These are phyloP conservation scores for Moniliophthora roreri DNA, from an alignment of 1,284 basidiomycete genomes.

Conservation along the genomic window DNA sequence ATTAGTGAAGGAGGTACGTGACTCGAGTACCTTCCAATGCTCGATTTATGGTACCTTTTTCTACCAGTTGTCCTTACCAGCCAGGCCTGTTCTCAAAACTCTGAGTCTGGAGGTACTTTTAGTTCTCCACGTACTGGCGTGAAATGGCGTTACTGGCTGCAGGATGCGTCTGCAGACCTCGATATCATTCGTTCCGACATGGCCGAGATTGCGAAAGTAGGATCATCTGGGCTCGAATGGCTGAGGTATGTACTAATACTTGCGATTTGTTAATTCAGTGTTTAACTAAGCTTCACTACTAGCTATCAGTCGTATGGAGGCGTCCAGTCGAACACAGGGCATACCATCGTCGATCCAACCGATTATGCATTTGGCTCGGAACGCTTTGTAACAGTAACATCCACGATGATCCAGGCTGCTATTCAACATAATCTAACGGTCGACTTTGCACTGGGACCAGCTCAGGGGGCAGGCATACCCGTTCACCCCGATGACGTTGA, in stretches of 20 bases:
- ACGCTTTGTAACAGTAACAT: constrained; percentile 14
- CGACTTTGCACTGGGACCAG: constrained; percentile 17
- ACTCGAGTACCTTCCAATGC: no score
- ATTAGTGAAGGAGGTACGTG: no score
- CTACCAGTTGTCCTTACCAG: no score
- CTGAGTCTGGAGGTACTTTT: no score
- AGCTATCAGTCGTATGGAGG: constrained; percentile 14
- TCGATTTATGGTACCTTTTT: no score
- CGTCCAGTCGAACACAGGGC: constrained; percentile 2
- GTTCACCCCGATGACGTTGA: constrained; percentile 18
- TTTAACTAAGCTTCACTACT: not conserved
- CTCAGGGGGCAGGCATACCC: constrained; percentile 18
- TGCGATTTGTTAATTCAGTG: no score
- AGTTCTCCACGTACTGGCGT: no score
- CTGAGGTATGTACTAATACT: constrained; percentile 12
- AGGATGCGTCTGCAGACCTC: no score
- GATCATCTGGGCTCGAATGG: constrained; percentile 16
- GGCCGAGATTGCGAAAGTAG: constrained; percentile 6
- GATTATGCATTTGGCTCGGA: constrained; percentile 20
- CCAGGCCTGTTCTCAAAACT: no score
- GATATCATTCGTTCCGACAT: no score
- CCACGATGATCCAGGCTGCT: constrained; percentile 12
- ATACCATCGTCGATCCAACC: constrained; percentile 17
- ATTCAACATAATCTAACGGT: constrained; percentile 16
- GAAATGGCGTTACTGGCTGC: no score